Evolutionary conservation across 2,329 filamentous ascomycete genomes (phyloP).

Genomic region (Plenodomus lindquistii): DNA sequence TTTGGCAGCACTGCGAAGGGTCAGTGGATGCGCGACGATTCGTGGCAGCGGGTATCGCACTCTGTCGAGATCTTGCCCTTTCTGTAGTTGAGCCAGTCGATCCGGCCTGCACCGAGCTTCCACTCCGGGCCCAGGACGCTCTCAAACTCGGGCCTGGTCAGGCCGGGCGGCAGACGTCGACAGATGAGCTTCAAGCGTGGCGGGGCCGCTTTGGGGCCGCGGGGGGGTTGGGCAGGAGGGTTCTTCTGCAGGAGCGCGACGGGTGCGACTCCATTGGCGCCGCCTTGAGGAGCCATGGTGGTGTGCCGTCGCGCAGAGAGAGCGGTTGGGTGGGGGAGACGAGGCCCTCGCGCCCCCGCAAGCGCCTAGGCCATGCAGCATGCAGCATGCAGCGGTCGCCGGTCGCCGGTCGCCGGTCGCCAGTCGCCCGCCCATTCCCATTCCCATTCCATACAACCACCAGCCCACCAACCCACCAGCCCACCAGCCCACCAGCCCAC

Average conservation of each 20-base stretch:
- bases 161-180: constrained; percentile 80
- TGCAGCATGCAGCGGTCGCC: constrained; percentile 7
- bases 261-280: constrained; percentile 46
- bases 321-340: not conserved
- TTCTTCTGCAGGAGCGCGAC: constrained; percentile 44
- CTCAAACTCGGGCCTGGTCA: constrained; percentile 80
- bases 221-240: constrained; percentile 31
- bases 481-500: no score
- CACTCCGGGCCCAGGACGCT: constrained; percentile 75
- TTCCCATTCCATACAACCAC: constrained; percentile 4
- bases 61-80: constrained; percentile 80
- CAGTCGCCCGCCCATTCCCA: constrained; percentile 3
- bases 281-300: constrained; percentile 36
- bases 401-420: not conserved
- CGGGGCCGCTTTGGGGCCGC: constrained; percentile 49
- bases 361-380: constrained; percentile 19
- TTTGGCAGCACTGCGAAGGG: constrained; percentile 61
- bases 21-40: constrained; percentile 9
- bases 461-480: no score
- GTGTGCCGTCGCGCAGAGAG: constrained; percentile 5
- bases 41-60: constrained; percentile 54
- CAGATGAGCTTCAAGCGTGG: constrained; percentile 82
- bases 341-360: constrained; percentile 10
- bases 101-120: constrained; percentile 76
- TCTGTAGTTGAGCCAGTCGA: constrained; percentile 80